These are phyloP conservation scores for Tulasnella sp. DNA, from an alignment of 768 basidiomycete genomes.

Conservation along the genomic window DNA sequence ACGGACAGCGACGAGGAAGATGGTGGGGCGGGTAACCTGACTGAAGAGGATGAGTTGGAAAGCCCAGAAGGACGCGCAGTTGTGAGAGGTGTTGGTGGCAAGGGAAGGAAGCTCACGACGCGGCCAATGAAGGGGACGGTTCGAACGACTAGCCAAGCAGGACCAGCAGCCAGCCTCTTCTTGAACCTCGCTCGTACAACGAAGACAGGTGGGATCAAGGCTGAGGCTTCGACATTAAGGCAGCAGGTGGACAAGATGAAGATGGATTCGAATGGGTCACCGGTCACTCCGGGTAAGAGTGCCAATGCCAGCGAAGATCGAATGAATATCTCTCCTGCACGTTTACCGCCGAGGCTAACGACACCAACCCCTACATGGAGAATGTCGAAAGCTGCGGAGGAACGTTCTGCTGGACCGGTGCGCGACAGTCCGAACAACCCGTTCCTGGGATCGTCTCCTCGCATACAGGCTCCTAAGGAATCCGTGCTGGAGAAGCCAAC, in stretches of 20 bases:
- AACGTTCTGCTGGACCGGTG: slow-evolving; percentile 22
- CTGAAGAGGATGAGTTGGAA: not conserved
- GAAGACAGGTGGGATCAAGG: not conserved
- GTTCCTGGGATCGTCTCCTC: slow-evolving; percentile 38
- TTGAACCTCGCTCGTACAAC: not conserved
- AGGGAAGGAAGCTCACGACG: not conserved
- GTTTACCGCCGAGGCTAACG: not conserved
- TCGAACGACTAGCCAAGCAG: too few relatives aligned
- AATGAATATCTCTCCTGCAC: not conserved
- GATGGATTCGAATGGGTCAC: slow-evolving; percentile 5
- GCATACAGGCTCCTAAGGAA: slow-evolving; percentile 32
- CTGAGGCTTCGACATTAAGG: not conserved
- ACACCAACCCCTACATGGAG: not conserved
- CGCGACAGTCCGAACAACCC: slow-evolving; percentile 66
- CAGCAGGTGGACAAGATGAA: slow-evolving; percentile 5
- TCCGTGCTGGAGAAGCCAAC: slow-evolving; percentile 45
- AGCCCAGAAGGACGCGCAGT: not conserved
- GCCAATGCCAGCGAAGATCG: not conserved
- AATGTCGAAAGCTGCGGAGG: not conserved
- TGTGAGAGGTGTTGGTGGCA: slow-evolving; percentile 1
- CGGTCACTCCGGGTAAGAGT: not conserved
- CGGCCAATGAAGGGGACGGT: too few relatives aligned
- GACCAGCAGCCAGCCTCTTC: not conserved
- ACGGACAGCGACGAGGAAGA: slow-evolving; percentile 22
- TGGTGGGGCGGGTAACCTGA: not conserved